Base-by-base conservation (phyloP, 345 rosid genomes). In the Eucalyptus albens region DNA sequence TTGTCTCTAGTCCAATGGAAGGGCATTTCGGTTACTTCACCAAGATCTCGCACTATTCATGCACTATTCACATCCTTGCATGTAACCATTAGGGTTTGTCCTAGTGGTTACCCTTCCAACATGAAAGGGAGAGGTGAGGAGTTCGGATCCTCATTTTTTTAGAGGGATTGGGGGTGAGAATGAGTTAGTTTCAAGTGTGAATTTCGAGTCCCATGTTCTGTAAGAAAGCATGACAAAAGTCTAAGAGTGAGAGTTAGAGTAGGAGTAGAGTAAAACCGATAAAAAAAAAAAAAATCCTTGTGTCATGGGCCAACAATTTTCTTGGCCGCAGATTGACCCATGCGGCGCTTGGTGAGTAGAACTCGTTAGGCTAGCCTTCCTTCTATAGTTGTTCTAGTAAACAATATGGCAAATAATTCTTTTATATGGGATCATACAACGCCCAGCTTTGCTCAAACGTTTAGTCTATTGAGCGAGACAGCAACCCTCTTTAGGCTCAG, bases 201-300 rank as follows among this genome's bases (percentile, higher is more conserved):
- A 16, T 51, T 51, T 51, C 0, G 21, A 51, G 8, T 51, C 4
- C 1, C 21, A 51, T 2, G 0, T 0, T 3, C 0, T 16, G 4
- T 6, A 51, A 51, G 21, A 51, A 51, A 51, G 55, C 4, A 16
- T 0, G 21, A 7, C 8, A 16, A 51, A 51, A 51, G 55, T 51
- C 0, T 16, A 1, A 51, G 4, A 51, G 1, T 51, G 21, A 51
- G 55, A 51, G 1, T 51, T 51, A 16, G 9, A 51, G 8, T 51
- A 51, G 4, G 21, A 16, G 3, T 15, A 50, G 4, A 50, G 8
- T 15, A 50, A 0, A 0, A 16, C 1, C 0, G 8, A 51, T 51
- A 15, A 50, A 6, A 50, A 50, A 50, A 15, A 50, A 50, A 50
- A 50, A 15, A 50, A 51, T 16, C 55, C 1, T 51, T 51, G 1